Evolutionary conservation across 1,139 yeast genomes (phyloP), one percentile per base, ranked within the genome.

Genomic region (Yamadazyma aaseri): DNA sequence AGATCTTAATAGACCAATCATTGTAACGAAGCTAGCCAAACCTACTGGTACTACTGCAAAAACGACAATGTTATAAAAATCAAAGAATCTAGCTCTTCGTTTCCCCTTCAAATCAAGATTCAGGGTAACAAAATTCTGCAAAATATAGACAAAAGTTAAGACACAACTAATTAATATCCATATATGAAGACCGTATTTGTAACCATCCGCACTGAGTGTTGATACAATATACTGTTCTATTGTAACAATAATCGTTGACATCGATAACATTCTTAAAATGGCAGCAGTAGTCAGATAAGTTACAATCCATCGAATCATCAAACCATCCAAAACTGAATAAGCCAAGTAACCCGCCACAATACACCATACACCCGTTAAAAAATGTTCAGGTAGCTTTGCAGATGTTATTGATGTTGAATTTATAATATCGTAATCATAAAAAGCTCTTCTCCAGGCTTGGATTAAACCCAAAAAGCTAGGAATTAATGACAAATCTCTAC

Each of bases 11-110:
- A 90, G 62, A 0, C 90, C 94, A 18, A 89, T 67, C 96, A 90
- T 87, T 4, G 97, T 89, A 17, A 90, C 62, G 50, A 92, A 92
- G 49, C 97, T 86, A 3, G 98, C 97, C 41, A 92, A 52, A 0
- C 98, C 98, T 16, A 92, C 90, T 0, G 98, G 98, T 5, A 92
- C 96, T 34, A 92, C 97, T 1, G 97, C 97, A 65, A 86, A 92
- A 1, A 92, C 97, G 1, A 86, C 90, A 31, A 92, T 85, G 47
- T 86, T 87, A 58, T 89, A 85, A 39, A 82, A 68, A 51, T 84
- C 89, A 44, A 92, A 77, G 43, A 89, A 85, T 35, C 90, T 62
- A 28, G 75, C 71, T 20, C 70, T 53, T 37, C 58, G 50, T 34
- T 64, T 64, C 7, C 66, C 66, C 37, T 58, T 56, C 29, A 84